Percentiles rank a stretch among this genome's conserved stretches.
Evolutionary conservation across 2,329 filamentous ascomycete genomes (phyloP).

Genomic region (Phaeophleospora eucalypticola): DNA sequence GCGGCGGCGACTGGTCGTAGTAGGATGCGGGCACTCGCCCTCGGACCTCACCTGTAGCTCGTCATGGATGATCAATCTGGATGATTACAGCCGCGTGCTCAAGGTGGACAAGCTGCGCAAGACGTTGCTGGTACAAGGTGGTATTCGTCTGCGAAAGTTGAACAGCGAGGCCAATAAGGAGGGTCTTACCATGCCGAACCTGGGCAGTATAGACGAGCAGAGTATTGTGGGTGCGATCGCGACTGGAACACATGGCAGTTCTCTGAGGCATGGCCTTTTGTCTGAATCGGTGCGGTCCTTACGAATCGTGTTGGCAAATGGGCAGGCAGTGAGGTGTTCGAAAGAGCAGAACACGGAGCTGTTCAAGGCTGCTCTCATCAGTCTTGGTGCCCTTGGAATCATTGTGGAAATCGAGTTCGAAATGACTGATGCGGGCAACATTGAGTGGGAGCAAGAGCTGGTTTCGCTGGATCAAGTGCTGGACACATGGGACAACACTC

Average conservation of each 20-base stretch:
- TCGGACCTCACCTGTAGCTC: constrained; percentile 89
- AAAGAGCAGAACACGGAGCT: constrained; percentile 66
- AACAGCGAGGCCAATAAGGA: constrained; percentile 68
- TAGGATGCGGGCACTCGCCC: constrained; percentile 90
- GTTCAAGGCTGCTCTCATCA: constrained; percentile 83
- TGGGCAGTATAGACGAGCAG: constrained; percentile 94
- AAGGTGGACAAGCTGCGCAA: constrained; percentile 63
- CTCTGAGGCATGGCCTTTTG: constrained; percentile 75
- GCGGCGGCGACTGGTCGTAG: constrained; percentile 74
- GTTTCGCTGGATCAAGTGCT: constrained; percentile 66
- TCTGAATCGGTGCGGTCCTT: constrained; percentile 72
- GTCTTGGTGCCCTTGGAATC: constrained; percentile 84
- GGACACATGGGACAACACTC: constrained; percentile 62
- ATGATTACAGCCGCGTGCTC: constrained; percentile 71
- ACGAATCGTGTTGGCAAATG: constrained; percentile 77
- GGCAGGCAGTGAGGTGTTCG: constrained; percentile 67
- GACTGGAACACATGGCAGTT: constrained; percentile 91
- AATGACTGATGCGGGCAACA: constrained; percentile 74
- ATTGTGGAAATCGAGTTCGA: constrained; percentile 84
- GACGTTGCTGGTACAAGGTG: constrained; percentile 75
- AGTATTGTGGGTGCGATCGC: constrained; percentile 88
- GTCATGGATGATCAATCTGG: constrained; percentile 91
- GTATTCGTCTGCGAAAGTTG: constrained; percentile 74
- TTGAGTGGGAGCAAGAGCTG: constrained; percentile 80
- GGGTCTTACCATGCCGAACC: constrained; percentile 81